A percentile compares a stretch with the other conserved stretches of the same genome.
These are phyloP conservation scores for Arachis monticola DNA, from an alignment of 331 rosid genomes.

Conservation along the genomic window DNA sequence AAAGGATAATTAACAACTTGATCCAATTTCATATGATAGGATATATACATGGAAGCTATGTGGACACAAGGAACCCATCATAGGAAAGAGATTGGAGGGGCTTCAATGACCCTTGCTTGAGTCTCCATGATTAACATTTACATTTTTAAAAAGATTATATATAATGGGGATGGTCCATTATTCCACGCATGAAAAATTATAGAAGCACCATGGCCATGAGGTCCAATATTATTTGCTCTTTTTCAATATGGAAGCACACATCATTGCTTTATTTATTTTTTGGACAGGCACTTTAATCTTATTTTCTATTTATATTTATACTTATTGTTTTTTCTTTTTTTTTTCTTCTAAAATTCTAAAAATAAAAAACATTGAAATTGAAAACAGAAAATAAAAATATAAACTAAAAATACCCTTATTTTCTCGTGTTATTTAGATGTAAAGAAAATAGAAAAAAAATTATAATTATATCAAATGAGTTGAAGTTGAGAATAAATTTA, in stretches of 20 bases:
- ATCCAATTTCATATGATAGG: constrained; percentile 33
- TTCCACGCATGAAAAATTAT: constrained; percentile 44
- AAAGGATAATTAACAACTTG: constrained; percentile 18
- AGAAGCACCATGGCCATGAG: constrained; percentile 39
- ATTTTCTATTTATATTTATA: no score
- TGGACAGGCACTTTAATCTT: no score
- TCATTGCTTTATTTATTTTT: no score
- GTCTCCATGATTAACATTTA: constrained; percentile 30
- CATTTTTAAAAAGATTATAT: constrained; percentile 1
- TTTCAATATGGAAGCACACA: constrained; percentile 18
- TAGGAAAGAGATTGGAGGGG: constrained; percentile 32
- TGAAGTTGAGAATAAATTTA: no score
- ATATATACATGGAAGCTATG: constrained; percentile 29
- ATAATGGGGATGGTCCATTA: constrained; percentile 43
- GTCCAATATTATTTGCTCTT: constrained; percentile 28
- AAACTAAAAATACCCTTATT: no score
- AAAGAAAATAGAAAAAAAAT: no score
- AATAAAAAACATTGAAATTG: no score
- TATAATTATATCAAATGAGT: no score
- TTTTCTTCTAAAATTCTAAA: no score
- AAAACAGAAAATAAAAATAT: no score
- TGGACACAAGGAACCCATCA: constrained; percentile 32
- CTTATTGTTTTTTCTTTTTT: no score
- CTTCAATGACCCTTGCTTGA: constrained; percentile 32
- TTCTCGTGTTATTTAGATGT: no score